These are phyloP conservation scores for Rostrohypoxylon terebratum DNA, from an alignment of 495 filamentous ascomycete genomes.

Conservation along the genomic window DNA sequence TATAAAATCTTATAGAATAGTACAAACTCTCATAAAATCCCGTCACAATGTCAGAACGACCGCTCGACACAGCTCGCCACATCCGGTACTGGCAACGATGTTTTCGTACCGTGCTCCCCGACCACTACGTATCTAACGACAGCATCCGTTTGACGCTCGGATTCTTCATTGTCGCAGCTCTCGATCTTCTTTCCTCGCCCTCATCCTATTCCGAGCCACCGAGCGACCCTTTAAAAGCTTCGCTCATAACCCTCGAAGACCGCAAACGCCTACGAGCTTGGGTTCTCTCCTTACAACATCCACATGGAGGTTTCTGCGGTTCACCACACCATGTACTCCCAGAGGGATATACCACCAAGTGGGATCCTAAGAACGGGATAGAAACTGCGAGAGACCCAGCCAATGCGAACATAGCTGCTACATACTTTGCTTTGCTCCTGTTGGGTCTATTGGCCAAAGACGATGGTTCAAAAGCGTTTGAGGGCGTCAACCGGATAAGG, in stretches of 20 bases:
- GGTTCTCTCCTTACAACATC: conserved; percentile 80
- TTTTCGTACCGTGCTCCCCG: conserved; percentile 82
- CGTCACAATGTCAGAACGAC: conserved; percentile 49
- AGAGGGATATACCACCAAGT: conserved; percentile 48
- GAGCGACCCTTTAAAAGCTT: conserved; percentile 27
- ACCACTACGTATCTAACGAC: conserved; percentile 85
- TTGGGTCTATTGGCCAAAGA: conserved; percentile 82
- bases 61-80: conserved; percentile 78
- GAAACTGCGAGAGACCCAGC: conserved; percentile 70
- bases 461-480: conserved; percentile 58
- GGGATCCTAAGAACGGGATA: conserved; percentile 49
- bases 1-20: no score
- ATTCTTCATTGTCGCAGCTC: conserved; percentile 75
- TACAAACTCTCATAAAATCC: no score
- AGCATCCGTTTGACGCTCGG: conserved; percentile 88
- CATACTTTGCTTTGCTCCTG: conserved; percentile 84
- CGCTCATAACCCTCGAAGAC: conserved; percentile 53
- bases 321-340: conserved; percentile 68
- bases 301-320: conserved; percentile 82
- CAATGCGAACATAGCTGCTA: conserved; percentile 84
- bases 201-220: conserved; percentile 34
- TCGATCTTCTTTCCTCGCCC: conserved; percentile 57
- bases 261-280: conserved; percentile 54
- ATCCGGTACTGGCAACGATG: conserved; percentile 94
- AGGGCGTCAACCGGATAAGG: conserved; percentile 71